Percentiles rank a stretch among this genome's conserved stretches.
Conservation (phyloP, 1,284 basidiomycete species). For the Tilletia caries region DNA sequence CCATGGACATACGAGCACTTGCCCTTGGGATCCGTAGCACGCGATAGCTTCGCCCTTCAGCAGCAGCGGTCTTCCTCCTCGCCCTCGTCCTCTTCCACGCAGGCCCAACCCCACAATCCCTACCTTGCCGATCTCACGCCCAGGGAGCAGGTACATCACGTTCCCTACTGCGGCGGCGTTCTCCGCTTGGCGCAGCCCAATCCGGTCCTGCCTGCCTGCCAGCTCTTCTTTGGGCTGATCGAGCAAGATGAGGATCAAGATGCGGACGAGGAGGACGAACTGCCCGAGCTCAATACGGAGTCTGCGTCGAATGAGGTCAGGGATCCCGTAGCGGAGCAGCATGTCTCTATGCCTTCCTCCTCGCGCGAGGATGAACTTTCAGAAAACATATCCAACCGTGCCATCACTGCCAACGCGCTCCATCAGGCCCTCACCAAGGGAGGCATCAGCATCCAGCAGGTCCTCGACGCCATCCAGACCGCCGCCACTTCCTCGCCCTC, state of each 20-base stretch:
- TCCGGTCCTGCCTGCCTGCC: conserved; percentile 24
- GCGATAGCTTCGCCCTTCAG: not conserved
- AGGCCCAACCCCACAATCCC: conserved; percentile 31
- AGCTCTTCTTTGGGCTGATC: conserved; percentile 42
- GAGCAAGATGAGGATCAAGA: conserved; percentile 24
- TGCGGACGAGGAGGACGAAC: conserved; percentile 2
- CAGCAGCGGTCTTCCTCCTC: no score
- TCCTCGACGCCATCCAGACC: not conserved
- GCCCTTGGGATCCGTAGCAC: conserved; percentile 27
- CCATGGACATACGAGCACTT: conserved; percentile 58
- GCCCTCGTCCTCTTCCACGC: no score
- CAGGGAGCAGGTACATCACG: conserved; percentile 46
- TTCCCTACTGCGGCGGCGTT: conserved; percentile 54
- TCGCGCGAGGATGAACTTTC: not conserved
- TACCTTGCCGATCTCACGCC: conserved; percentile 57
- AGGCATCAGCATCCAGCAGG: not conserved
- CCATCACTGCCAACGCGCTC: not conserved
- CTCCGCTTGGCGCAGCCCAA: conserved; percentile 48
- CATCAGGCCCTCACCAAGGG: not conserved
- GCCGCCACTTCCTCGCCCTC: not conserved
- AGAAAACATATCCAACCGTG: not conserved
- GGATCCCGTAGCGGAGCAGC: not conserved
- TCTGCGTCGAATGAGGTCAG: no score
- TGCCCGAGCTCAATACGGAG: not conserved
- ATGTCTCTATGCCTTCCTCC: not conserved